A percentile compares a stretch with the other conserved stretches of the same genome.
phyloP scores from a whole-genome alignment of 768 basidiomycete species.

The Exidia glandulosa region DNA sequence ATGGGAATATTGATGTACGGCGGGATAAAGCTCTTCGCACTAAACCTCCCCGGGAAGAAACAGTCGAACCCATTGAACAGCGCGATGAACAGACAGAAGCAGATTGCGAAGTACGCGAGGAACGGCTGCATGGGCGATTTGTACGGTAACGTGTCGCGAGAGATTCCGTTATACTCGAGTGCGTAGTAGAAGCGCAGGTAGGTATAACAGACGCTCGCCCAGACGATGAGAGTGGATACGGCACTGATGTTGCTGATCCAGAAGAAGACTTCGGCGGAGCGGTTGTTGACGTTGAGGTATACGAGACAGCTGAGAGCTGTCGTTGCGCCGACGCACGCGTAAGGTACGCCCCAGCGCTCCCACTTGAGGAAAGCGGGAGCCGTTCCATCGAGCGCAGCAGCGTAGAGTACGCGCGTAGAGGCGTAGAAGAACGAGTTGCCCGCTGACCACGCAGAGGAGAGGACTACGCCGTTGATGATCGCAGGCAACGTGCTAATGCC shows the following conservation, averaged over 20 bases:
- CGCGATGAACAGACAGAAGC: conserved; percentile 8
- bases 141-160: conserved; percentile 22
- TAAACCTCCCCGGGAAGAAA: conserved; percentile 16
- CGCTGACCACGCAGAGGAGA: conserved; percentile 19
- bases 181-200: conserved; percentile 27
- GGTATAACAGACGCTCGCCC: conserved; percentile 22
- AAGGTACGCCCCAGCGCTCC: conserved; percentile 44
- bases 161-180: conserved; percentile 21
- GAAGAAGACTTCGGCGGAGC: conserved; percentile 10
- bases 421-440: conserved; percentile 17
- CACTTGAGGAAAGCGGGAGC: conserved; percentile 44
- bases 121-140: conserved; percentile 17
- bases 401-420: conserved; percentile 40
- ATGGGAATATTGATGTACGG: conserved; percentile 17
- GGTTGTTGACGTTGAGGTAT: conserved; percentile 20
- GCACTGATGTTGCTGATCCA: not conserved
- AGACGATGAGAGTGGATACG: conserved; percentile 19
- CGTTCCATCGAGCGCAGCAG: conserved; percentile 51
- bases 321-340: conserved; percentile 32
- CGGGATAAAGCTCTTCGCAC: conserved; percentile 15
- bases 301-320: conserved; percentile 10
- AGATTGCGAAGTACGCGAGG: conserved; percentile 21
- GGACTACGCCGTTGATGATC: conserved; percentile 22
- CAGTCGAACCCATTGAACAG: conserved; percentile 8
- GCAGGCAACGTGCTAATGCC: conserved; percentile 30